These are phyloP conservation scores for Citrus maxima DNA, from an alignment of 345 rosid genomes.

Conservation along the genomic window DNA sequence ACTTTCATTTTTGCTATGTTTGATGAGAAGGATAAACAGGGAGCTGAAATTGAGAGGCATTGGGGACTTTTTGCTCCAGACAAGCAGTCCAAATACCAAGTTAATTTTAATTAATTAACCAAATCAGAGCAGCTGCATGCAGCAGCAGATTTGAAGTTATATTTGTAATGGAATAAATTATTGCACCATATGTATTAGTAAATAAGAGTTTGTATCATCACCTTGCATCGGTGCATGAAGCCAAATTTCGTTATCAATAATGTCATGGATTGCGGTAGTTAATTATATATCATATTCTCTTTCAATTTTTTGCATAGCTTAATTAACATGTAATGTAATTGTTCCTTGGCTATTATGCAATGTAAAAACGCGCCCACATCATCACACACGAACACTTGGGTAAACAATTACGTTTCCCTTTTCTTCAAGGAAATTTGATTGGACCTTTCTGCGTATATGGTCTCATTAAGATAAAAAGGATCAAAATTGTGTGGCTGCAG, in stretches of 20 bases:
- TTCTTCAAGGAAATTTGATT: no score
- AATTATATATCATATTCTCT: neutral
- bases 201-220: neutral
- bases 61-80: constrained; percentile 55
- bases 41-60: constrained; percentile 44
- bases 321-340: no score
- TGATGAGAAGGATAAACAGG: constrained; percentile 43
- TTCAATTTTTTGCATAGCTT: neutral
- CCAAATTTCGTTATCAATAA: neutral
- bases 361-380: no score
- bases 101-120: constrained; percentile 31
- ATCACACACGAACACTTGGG: no score
- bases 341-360: no score
- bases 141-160: neutral
- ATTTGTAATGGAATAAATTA: neutral
- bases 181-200: neutral
- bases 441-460: no score
- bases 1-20: constrained; percentile 64
- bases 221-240: neutral
- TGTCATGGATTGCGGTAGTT: neutral
- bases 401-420: no score
- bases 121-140: neutral
- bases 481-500: no score
- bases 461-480: no score
- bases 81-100: constrained; percentile 44